Conservation (phyloP, 805 yeast genomes). For the Hanseniaspora jakobsenii region DNA sequence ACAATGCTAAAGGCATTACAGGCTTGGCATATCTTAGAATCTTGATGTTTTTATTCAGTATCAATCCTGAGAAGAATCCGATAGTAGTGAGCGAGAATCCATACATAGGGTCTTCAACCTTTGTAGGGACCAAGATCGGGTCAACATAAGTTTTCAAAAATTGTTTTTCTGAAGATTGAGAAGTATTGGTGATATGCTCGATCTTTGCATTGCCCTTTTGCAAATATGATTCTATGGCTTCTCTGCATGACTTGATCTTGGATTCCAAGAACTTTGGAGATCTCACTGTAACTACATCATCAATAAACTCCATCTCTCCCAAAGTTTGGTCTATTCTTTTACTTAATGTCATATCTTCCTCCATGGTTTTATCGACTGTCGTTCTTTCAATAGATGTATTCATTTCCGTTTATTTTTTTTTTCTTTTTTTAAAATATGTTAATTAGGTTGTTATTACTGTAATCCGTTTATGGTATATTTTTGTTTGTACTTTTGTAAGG, state of each 20-base stretch:
- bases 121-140: constrained; percentile 38
- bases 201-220: constrained; percentile 26
- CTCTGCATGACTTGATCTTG: no score
- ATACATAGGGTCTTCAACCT: constrained; percentile 46
- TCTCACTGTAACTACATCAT: constrained; percentile 7
- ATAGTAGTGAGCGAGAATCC: constrained; percentile 41
- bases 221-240: constrained; percentile 3
- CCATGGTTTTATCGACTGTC: background rate
- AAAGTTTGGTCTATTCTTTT: background rate
- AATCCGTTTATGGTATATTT: no score
- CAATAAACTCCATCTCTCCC: background rate
- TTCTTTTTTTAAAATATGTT: no score
- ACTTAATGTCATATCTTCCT: constrained; percentile 2
- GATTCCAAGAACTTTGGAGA: constrained; percentile 1
- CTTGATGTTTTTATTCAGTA: constrained; percentile 41
- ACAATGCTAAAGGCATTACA: constrained; percentile 40
- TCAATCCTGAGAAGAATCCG: constrained; percentile 49
- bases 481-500: no score
- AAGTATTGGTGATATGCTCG: constrained; percentile 34
- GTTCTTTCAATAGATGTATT: background rate
- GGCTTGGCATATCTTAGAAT: constrained; percentile 35
- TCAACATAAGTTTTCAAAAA: constrained; percentile 33
- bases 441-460: no score
- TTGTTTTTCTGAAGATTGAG: constrained; percentile 39
- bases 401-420: no score